phyloP scores from a whole-genome alignment of 1,284 basidiomycete genomes.

The Trichosporon asahii region DNA sequence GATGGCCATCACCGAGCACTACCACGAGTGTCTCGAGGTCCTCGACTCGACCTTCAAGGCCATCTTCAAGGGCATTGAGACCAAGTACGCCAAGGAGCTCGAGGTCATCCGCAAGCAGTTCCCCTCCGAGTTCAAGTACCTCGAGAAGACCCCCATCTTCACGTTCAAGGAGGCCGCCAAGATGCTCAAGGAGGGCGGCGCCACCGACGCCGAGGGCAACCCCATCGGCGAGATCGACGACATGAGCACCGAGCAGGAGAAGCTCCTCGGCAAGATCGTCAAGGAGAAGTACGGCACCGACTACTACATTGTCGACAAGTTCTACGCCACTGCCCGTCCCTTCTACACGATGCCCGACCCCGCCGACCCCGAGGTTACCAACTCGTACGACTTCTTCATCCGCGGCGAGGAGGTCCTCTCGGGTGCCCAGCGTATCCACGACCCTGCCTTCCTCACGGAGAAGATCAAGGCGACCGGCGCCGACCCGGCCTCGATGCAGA shows the following conservation, averaged over 20 bases:
- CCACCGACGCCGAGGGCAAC: constrained; percentile 54
- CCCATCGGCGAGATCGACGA: constrained; percentile 72
- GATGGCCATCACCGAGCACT: constrained; percentile 97
- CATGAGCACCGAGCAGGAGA: constrained; percentile 73
- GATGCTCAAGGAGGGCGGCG: constrained; percentile 77
- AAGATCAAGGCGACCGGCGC: constrained; percentile 72
- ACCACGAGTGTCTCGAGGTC: constrained; percentile 89
- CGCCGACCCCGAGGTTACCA: constrained; percentile 80
- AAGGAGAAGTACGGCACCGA: constrained; percentile 92
- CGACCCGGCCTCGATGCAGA: constrained; percentile 80
- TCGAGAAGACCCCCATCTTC: constrained; percentile 74
- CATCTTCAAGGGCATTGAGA: constrained; percentile 77
- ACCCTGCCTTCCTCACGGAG: constrained; percentile 74
- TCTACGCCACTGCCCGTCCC: constrained; percentile 74
- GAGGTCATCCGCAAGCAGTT: constrained; percentile 78
- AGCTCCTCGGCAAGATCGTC: constrained; percentile 80
- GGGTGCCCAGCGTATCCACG: constrained; percentile 95
- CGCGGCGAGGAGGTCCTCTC: constrained; percentile 97
- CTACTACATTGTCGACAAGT: constrained; percentile 97
- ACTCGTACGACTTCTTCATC: constrained; percentile 99
- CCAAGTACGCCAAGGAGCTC: constrained; percentile 74
- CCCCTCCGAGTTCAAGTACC: constrained; percentile 85
- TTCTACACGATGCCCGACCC: constrained; percentile 99
- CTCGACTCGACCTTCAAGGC: constrained; percentile 77
- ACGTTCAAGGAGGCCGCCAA: constrained; percentile 84